Evolutionary conservation across 1,139 yeast species (phyloP).

Genomic region (Blastobotrys serpentis): DNA sequence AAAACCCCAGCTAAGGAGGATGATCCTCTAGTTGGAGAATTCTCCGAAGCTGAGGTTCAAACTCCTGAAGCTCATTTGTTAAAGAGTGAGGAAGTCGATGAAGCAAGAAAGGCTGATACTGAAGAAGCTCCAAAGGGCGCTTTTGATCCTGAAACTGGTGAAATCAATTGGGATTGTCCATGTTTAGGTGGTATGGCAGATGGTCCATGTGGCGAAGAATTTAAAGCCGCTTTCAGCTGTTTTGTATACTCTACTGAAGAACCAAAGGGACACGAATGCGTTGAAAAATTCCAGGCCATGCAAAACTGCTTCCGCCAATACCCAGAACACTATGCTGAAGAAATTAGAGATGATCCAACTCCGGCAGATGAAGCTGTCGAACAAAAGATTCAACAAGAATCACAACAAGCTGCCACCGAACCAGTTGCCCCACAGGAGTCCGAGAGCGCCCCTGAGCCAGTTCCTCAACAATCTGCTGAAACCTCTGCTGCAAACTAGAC

Average conservation of each 20-base stretch:
- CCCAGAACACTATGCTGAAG: slow-evolving; percentile 94
- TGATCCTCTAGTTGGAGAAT: slow-evolving; percentile 4
- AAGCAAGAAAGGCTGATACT: slow-evolving; percentile 9
- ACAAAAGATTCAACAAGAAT: slow-evolving; percentile 3
- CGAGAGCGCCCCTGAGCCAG: too few relatives aligned
- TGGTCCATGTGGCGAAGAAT: slow-evolving; percentile 98
- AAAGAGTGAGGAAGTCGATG: slow-evolving; percentile 7
- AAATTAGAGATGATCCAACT: slow-evolving; percentile 59
- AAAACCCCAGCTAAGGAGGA: not conserved
- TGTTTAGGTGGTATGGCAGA: slow-evolving; percentile 99
- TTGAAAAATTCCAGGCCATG: slow-evolving; percentile 88
- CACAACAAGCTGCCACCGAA: slow-evolving; percentile 12
- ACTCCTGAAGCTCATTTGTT: slow-evolving; percentile 5
- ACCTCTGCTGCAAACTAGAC: too few relatives aligned
- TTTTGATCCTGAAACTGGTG: slow-evolving; percentile 96
- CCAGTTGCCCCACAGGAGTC: slow-evolving; percentile 10
- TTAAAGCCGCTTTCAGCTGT: slow-evolving; percentile 94
- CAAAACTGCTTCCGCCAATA: slow-evolving; percentile 90
- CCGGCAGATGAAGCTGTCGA: slow-evolving; percentile 22
- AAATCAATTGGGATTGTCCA: slow-evolving; percentile 99
- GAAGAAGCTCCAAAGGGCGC: slow-evolving; percentile 53
- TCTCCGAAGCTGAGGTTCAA: slow-evolving; percentile 12
- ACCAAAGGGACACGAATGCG: slow-evolving; percentile 96
- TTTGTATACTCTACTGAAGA: slow-evolving; percentile 93
- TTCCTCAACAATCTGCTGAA: too few relatives aligned